Conservation (phyloP, 371 early-diverging fungal species). For the Lichtheimia corymbifera region DNA sequence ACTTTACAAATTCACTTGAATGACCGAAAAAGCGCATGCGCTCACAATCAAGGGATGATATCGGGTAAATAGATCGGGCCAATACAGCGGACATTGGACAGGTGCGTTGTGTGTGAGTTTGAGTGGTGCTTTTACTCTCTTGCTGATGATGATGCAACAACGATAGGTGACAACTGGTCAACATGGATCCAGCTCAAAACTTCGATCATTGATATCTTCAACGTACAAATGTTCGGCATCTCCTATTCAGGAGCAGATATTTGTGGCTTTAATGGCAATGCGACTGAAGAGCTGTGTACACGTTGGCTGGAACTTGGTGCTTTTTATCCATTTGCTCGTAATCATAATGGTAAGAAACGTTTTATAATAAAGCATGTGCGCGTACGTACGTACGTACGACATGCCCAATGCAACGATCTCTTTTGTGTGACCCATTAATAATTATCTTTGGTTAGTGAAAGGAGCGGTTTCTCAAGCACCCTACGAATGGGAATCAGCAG, state of each 20-base stretch:
- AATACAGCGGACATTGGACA: conserved; percentile 68
- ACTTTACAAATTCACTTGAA: no score
- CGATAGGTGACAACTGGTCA: conserved; percentile 58
- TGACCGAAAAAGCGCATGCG: no score
- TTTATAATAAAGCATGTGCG: not conserved
- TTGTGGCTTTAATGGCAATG: conserved; percentile 67
- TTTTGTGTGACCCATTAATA: not conserved
- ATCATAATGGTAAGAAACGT: conserved; percentile 51
- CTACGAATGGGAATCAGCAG: conserved; percentile 49
- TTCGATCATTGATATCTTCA: conserved; percentile 62
- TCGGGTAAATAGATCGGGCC: conserved; percentile 39
- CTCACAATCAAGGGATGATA: no score
- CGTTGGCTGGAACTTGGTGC: conserved; percentile 75
- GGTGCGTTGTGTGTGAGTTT: no score
- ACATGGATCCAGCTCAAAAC: conserved; percentile 54
- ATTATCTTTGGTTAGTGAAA: conserved; percentile 20
- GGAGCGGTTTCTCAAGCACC: conserved; percentile 56
- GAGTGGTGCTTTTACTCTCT: not conserved
- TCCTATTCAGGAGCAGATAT: conserved; percentile 71
- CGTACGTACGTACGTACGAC: not conserved
- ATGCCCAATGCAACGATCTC: not conserved
- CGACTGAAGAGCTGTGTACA: conserved; percentile 61
- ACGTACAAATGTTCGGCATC: conserved; percentile 70
- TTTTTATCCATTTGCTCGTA: conserved; percentile 80
- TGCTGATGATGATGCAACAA: no score